These are phyloP conservation scores for Dipodascopsis uninucleata DNA, from an alignment of 805 yeast genomes.

Conservation along the genomic window DNA sequence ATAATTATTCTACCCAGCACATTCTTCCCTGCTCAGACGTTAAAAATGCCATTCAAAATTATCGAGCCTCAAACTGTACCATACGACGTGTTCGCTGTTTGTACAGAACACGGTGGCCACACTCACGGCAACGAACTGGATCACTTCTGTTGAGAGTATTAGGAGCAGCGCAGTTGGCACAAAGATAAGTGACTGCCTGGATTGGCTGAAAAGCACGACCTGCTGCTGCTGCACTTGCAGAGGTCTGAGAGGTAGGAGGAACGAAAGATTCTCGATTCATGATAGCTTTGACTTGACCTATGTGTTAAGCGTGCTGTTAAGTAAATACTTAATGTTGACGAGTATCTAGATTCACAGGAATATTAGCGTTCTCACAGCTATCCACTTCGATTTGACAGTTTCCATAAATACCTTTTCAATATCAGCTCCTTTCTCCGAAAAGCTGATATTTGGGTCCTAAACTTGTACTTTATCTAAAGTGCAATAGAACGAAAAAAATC, in stretches of 20 bases:
- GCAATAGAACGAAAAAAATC: too few species aligned
- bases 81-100: slow-evolving; percentile 97
- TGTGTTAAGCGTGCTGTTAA: too few species aligned
- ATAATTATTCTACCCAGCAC: too few species aligned
- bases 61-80: slow-evolving; percentile 82
- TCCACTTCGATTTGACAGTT: too few species aligned
- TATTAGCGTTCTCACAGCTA: too few species aligned
- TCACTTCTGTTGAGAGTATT: slow-evolving; percentile 87
- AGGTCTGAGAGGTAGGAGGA: slow-evolving; percentile 58
- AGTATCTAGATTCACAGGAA: too few species aligned
- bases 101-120: slow-evolving; percentile 96
- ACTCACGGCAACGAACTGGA: slow-evolving; percentile 96
- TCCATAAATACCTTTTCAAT: too few species aligned
- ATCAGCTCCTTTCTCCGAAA: too few species aligned
- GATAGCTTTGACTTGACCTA: not conserved
- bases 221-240: slow-evolving; percentile 78
- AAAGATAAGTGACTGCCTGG: slow-evolving; percentile 85
- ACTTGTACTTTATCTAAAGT: too few species aligned
- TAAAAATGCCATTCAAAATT: too few species aligned
- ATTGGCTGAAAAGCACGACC: slow-evolving; percentile 65
- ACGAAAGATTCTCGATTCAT: slow-evolving; percentile 77
- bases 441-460: too few species aligned
- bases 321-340: too few species aligned
- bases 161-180: slow-evolving; percentile 93
- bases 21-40: slow-evolving; percentile 2